These are phyloP conservation scores for Rhytidiadelphus loreus DNA, from an alignment of 225 moss, liverwort and hornwort genomes.

Conservation along the genomic window DNA sequence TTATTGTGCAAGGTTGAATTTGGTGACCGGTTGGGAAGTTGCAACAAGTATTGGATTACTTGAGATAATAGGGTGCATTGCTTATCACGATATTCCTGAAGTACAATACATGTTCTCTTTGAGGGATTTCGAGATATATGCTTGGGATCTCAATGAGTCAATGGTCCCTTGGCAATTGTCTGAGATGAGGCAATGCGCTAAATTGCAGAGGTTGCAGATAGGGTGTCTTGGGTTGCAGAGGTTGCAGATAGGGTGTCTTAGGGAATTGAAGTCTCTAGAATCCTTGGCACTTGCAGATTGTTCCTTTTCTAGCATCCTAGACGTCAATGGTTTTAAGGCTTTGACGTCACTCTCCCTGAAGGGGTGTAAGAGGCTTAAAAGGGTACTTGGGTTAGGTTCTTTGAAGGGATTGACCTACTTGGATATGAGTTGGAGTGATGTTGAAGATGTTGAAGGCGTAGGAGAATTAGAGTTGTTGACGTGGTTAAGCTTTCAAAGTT, in stretches of 20 bases:
- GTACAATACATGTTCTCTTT: not conserved
- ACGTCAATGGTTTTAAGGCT: not conserved
- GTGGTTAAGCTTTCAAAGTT: not conserved
- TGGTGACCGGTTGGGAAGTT: not conserved
- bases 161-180: not conserved
- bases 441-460: not conserved
- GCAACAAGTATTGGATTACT: not conserved
- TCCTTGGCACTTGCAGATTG: not conserved
- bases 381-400: not conserved
- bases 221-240: too few relatives aligned
- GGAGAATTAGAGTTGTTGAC: not conserved
- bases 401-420: not conserved
- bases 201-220: not conserved
- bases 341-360: not conserved
- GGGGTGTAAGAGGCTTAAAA: fast-evolving
- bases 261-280: not conserved
- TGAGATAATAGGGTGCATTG: fast-evolving
- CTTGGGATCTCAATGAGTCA: fast-evolving
- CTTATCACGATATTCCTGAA: fast-evolving
- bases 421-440: fast-evolving
- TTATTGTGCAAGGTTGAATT: fast-evolving
- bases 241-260: not conserved
- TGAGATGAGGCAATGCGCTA: not conserved
- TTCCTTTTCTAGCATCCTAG: not conserved
- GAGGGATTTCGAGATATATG: not conserved